Base-by-base conservation (phyloP, 2,329 filamentous ascomycete species). In the Trematosphaeria pertusa region DNA sequence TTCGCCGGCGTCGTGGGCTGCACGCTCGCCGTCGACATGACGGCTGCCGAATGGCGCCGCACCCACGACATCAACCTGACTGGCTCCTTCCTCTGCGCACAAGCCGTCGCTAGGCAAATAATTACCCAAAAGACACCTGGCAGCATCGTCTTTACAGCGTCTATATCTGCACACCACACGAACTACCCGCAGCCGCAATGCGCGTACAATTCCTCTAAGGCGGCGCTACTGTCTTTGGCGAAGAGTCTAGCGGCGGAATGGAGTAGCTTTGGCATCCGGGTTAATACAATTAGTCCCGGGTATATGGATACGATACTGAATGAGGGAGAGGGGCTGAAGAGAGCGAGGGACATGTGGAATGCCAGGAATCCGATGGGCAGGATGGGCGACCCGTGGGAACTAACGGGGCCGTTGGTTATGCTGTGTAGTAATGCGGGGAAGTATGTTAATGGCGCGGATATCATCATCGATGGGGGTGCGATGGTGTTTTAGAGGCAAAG, bases 231-330 rank as follows among this genome's bases (percentile, higher is more conserved):
- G 21, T 80, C 82, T 39, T 67, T 91, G 56, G 85, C 83, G 38
- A 82, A 79, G 53, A 85, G 78, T 26, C 71, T 91, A 12, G 88
- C 87, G 0, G 87, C 85, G 0, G 88, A 92, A 69, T 91, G 87
- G 88, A 85, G 85, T 1, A 71, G 75, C 1, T 80, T 86, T 63
- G 88, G 88, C 0, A 88, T 92, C 50, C 73, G 86, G 2, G 84
- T 88, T 4, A 91, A 92, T 58, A 82, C 78, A 14, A 78, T 92
- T 34, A 84, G 80, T 30, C 88, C 88, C 0, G 88, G 88, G 0
- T 91, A 91, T 58, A 89, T 91, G 84, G 87, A 89, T 59, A 90
- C 87, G 0, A 81, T 89, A 10, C 70, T 91, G 37, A 91, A 90
- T 60, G 84, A 84, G 48, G 85, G 86, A 0, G 78, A 80, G 6